Percentiles rank a stretch among this genome's conserved stretches.
These are phyloP conservation scores for Laguncularia racemosa DNA, from an alignment of 345 rosid genomes.

Conservation along the genomic window DNA sequence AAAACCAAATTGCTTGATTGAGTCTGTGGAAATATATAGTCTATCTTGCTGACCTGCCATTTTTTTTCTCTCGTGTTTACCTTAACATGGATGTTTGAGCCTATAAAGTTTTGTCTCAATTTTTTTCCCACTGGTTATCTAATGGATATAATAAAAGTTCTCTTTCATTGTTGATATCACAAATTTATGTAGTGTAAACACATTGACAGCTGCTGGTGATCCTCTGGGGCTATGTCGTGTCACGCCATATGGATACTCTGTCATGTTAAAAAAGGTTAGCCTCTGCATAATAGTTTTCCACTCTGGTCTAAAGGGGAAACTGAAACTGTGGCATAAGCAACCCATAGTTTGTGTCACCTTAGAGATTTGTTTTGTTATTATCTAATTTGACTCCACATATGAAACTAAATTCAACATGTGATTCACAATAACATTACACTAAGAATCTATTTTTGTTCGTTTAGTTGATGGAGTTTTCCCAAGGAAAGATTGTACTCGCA, in stretches of 20 bases:
- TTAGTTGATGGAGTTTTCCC: conserved; percentile 81
- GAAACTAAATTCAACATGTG: not conserved
- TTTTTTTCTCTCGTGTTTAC: too few species aligned
- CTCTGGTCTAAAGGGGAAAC: too few species aligned
- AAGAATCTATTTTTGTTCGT: conserved; percentile 5
- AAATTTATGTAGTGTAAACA: not conserved
- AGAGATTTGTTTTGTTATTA: too few species aligned
- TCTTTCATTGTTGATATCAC: not conserved
- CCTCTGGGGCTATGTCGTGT: conserved; percentile 84
- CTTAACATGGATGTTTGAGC: too few species aligned
- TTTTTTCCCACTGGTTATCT: not conserved
- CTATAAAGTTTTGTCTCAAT: too few species aligned
- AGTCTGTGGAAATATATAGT: too few species aligned
- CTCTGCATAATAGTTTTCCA: not conserved
- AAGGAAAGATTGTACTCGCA: conserved; percentile 77
- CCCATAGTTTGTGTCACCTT: too few species aligned
- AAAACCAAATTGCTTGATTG: too few species aligned
- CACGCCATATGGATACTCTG: conserved; percentile 81
- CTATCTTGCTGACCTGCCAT: too few species aligned
- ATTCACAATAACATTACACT: not conserved
- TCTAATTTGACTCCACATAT: too few species aligned
- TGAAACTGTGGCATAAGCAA: too few species aligned
- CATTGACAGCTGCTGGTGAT: conserved; percentile 60
- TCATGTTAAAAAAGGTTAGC: conserved; percentile 67
- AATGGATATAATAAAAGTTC: not conserved